A percentile compares a stretch with the other conserved stretches of the same genome.
These are phyloP conservation scores for Luffa acutangula DNA, from an alignment of 306 rosid species.

Conservation along the genomic window DNA sequence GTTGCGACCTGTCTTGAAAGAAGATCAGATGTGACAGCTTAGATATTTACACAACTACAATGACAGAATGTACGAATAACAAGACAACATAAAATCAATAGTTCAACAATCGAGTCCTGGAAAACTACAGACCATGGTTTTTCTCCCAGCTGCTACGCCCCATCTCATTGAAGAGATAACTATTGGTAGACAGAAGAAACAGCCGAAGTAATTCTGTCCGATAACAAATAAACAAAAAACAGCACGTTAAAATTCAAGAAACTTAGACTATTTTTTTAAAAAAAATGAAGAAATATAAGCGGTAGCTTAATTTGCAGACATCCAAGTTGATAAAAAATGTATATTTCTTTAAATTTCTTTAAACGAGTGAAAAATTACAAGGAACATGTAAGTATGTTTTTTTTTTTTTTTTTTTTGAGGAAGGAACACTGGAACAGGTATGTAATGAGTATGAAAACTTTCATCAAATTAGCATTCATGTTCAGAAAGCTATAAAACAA, in stretches of 20 bases:
- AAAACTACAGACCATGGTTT: slow-evolving; percentile 64
- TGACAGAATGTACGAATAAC: background rate
- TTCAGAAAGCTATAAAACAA: background rate
- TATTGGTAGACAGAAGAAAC: slow-evolving; percentile 86
- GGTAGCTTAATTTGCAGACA: background rate
- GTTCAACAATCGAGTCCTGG: slow-evolving; percentile 12
- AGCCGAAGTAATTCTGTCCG: slow-evolving; percentile 81
- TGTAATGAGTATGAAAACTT: background rate
- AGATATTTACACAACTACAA: background rate
- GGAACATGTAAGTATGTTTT: background rate
- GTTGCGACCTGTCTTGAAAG: slow-evolving; percentile 67
- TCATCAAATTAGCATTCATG: background rate
- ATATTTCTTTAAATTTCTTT: background rate
- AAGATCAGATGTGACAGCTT: background rate
- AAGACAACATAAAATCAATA: background rate
- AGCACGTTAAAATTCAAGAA: background rate
- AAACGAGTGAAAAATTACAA: background rate
- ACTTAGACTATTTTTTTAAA: background rate
- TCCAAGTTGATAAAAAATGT: background rate
- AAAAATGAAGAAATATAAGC: background rate
- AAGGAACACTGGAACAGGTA: no score
- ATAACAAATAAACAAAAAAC: slow-evolving; percentile 7
- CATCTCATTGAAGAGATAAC: slow-evolving; percentile 98
- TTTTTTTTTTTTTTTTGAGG: no score
- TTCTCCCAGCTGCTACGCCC: slow-evolving; percentile 89